These are phyloP conservation scores for Capronia coronata DNA, from an alignment of 2,329 filamentous ascomycete species.

Conservation along the genomic window DNA sequence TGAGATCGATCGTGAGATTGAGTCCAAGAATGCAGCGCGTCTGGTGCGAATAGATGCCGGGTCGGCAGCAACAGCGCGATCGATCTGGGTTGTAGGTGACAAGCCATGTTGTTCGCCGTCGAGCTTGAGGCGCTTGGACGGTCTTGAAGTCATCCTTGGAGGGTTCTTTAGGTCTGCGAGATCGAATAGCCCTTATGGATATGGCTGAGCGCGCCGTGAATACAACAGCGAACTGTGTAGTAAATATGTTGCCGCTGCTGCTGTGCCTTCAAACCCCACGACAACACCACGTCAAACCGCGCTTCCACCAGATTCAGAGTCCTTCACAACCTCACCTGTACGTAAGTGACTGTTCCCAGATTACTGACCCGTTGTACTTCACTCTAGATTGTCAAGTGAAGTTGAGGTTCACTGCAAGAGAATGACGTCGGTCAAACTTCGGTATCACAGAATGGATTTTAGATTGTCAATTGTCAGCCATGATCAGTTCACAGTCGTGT, in stretches of 20 bases:
- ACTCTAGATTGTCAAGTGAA: too few relatives aligned
- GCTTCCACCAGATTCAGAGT: too few relatives aligned
- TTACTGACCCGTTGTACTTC: too few relatives aligned
- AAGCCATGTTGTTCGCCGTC: background rate
- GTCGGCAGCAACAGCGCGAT: background rate
- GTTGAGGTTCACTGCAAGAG: background rate
- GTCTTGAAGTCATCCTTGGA: constrained; percentile 11
- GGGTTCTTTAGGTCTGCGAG: background rate
- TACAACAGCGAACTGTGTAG: background rate
- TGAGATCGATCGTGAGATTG: constrained; percentile 22
- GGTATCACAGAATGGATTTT: too few relatives aligned
- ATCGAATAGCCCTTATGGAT: too few relatives aligned
- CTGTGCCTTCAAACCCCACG: background rate
- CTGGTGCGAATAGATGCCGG: constrained; percentile 12
- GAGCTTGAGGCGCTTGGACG: constrained; percentile 15
- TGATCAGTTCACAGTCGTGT: background rate
- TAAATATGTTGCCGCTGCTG: background rate
- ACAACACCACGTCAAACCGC: background rate
- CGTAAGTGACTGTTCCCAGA: too few relatives aligned
- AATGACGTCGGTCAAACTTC: too few relatives aligned
- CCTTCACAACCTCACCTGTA: too few relatives aligned
- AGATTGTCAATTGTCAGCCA: background rate
- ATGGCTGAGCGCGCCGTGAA: background rate
- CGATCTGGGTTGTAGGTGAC: background rate
- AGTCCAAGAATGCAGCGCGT: constrained; percentile 18